Evolutionary conservation across 1,284 basidiomycete species (phyloP).

Genomic region (Papiliotrema terrestris): DNA sequence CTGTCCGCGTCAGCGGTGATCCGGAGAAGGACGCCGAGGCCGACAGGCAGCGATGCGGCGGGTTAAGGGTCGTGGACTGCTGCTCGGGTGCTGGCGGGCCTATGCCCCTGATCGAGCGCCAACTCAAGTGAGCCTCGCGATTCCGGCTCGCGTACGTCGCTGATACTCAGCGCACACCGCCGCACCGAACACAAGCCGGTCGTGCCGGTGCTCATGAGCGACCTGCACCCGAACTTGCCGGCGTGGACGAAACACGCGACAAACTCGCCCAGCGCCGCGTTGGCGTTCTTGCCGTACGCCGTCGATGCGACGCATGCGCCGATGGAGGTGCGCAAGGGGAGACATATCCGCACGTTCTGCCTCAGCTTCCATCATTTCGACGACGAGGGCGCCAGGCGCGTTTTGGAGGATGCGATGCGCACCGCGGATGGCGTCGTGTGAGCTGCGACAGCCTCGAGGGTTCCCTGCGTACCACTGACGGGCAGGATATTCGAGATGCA

Average conservation of each 20-base stretch:
- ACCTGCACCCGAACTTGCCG: slow-evolving; percentile 23
- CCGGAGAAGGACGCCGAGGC: slow-evolving; percentile 3
- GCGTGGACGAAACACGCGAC: slow-evolving; percentile 12
- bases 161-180: slow-evolving; percentile 2
- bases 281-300: slow-evolving; percentile 27
- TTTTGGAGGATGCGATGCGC: slow-evolving; percentile 38
- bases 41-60: too few relatives aligned
- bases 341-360: slow-evolving; percentile 39
- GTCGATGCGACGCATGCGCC: slow-evolving; percentile 32
- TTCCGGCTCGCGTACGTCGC: background rate
- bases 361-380: slow-evolving; percentile 44
- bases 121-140: slow-evolving; percentile 33
- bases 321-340: slow-evolving; percentile 4
- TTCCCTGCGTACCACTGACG: background rate
- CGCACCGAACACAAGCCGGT: slow-evolving; percentile 6
- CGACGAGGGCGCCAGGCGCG: slow-evolving; percentile 27
- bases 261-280: slow-evolving; percentile 9
- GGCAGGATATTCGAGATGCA: slow-evolving; percentile 42
- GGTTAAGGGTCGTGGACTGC: slow-evolving; percentile 34
- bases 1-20: background rate
- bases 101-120: slow-evolving; percentile 27
- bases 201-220: slow-evolving; percentile 22
- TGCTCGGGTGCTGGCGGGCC: slow-evolving; percentile 42
- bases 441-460: slow-evolving; percentile 3
- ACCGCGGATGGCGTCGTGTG: slow-evolving; percentile 37